Evolutionary conservation across 2,329 filamentous ascomycete genomes (phyloP).

Genomic region (Pseudogymnoascus sp.): DNA sequence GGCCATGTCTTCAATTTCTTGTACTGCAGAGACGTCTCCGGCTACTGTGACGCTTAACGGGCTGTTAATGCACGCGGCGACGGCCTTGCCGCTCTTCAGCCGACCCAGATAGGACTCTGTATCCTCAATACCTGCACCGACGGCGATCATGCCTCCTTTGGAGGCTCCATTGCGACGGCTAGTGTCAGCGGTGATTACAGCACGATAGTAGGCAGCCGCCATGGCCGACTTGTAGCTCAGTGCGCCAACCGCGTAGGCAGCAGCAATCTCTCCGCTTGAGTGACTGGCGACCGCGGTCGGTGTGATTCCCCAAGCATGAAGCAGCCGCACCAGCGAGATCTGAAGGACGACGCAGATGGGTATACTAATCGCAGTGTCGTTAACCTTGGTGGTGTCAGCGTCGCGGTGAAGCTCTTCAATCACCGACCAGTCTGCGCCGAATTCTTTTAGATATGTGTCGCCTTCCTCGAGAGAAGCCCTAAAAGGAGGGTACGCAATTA

Average conservation of each 20-base stretch:
- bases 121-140: conserved; percentile 25
- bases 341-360: conserved; percentile 31
- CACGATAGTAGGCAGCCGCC: conserved; percentile 25
- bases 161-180: conserved; percentile 11
- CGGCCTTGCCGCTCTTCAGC: not conserved
- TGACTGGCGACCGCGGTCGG: conserved; percentile 21
- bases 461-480: conserved; percentile 11
- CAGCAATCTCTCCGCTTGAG: conserved; percentile 19
- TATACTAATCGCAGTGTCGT: conserved; percentile 16
- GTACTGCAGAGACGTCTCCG: conserved; percentile 17
- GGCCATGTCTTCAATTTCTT: conserved; percentile 17
- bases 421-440: conserved; percentile 22
- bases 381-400: not conserved
- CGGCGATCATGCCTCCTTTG: conserved; percentile 45
- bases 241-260: conserved; percentile 24
- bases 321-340: conserved; percentile 27
- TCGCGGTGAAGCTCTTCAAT: not conserved
- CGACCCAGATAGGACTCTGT: too few relatives aligned
- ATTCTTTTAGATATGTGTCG: conserved; percentile 24
- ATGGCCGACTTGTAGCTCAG: conserved; percentile 20
- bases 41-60: conserved; percentile 24
- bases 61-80: conserved; percentile 25
- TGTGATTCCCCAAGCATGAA: conserved; percentile 19
- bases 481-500: conserved; percentile 16
- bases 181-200: conserved; percentile 10